Conservation (phyloP, 441 rosid genomes). For the Jatropha multifida region DNA sequence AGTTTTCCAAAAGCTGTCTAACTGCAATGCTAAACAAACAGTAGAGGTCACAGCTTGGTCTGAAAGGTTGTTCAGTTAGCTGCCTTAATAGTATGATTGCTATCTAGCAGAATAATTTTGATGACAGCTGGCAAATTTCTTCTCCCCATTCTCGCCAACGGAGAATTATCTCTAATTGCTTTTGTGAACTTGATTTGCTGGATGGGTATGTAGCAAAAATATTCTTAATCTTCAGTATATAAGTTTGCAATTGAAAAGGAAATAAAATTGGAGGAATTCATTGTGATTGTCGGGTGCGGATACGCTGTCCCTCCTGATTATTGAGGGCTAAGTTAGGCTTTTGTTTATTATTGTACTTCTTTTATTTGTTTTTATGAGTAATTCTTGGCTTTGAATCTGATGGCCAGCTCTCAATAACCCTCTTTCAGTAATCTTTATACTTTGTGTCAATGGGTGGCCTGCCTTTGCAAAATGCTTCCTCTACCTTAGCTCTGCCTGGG, state of each 20-base stretch:
- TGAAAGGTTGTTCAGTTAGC: background rate
- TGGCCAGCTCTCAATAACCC: background rate
- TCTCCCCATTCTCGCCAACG: background rate
- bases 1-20: too few relatives aligned
- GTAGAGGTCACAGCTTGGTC: background rate
- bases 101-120: background rate
- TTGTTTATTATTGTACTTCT: background rate
- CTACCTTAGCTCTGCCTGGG: constrained; percentile 39
- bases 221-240: background rate
- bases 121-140: background rate
- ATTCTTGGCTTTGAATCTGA: background rate
- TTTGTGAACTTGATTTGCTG: background rate
- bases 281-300: background rate
- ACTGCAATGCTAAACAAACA: too few relatives aligned
- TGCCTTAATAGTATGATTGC: constrained; percentile 5
- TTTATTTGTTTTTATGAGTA: background rate
- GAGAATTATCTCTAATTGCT: background rate
- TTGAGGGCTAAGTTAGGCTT: background rate
- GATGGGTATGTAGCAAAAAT: background rate
- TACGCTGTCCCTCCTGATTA: background rate
- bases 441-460: constrained; percentile 51
- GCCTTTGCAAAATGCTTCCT: constrained; percentile 41
- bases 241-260: background rate
- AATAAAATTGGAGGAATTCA: background rate
- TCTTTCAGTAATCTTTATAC: background rate